A percentile compares a stretch with the other conserved stretches of the same genome.
Evolutionary conservation across 345 rosid species (phyloP).

Genomic region (Trapa incisa): DNA sequence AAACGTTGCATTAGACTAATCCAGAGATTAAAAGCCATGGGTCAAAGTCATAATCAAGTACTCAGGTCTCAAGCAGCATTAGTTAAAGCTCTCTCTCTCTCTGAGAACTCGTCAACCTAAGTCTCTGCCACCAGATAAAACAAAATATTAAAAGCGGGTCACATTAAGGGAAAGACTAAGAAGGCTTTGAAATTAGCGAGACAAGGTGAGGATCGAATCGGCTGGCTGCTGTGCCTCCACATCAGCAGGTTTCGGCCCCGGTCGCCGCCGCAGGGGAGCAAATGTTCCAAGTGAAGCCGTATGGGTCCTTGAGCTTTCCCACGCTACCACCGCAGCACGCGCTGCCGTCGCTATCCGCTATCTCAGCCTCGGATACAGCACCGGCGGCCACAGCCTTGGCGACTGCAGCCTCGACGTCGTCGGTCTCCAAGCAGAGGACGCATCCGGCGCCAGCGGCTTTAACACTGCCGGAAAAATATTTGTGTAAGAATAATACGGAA

Average conservation of each 20-base stretch:
- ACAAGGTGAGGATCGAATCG: slow-evolving; percentile 5
- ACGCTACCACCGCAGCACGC: slow-evolving; percentile 38
- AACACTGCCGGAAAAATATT: slow-evolving; percentile 4
- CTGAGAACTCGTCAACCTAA: no score
- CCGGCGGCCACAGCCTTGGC: slow-evolving; percentile 61
- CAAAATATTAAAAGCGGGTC: no score
- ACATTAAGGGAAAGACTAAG: no score
- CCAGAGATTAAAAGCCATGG: no score
- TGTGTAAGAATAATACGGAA: neutral
- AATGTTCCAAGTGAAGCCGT: slow-evolving; percentile 62
- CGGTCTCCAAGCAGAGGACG: slow-evolving; percentile 49
- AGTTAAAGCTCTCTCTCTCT: no score
- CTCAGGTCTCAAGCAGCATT: no score
- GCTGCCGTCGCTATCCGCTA: slow-evolving; percentile 27
- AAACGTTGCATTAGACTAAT: no score
- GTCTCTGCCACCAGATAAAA: no score
- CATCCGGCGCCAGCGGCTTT: slow-evolving; percentile 20
- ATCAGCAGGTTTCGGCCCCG: slow-evolving; percentile 15
- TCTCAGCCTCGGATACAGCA: slow-evolving; percentile 46
- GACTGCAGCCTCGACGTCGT: slow-evolving; percentile 54
- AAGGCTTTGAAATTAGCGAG: no score
- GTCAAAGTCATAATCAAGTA: no score
- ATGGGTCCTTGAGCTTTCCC: slow-evolving; percentile 69
- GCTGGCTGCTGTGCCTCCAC: slow-evolving; percentile 35
- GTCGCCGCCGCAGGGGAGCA: slow-evolving; percentile 14